Evolutionary conservation across 352 stramenopile species (phyloP).

Genomic region (Detonula confervacea): DNA sequence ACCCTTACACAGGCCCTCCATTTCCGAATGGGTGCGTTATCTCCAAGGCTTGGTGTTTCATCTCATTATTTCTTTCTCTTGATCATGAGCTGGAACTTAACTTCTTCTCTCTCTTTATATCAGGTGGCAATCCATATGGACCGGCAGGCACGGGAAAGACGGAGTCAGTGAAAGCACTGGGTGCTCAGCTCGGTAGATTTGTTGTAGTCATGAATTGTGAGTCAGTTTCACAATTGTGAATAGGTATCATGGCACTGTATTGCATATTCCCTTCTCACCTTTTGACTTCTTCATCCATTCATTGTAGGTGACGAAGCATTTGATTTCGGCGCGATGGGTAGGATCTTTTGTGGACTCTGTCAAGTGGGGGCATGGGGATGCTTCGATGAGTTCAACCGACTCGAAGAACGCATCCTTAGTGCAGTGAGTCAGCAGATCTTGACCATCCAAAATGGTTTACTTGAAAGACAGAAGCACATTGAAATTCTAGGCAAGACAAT

Average conservation of each 20-base stretch:
- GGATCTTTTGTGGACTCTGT: constrained; percentile 99
- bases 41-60: neutral
- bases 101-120: neutral
- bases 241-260: no score
- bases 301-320: constrained; percentile 95
- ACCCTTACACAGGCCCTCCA: constrained; percentile 99
- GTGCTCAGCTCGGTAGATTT: constrained; percentile 97
- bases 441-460: constrained; percentile 97
- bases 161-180: constrained; percentile 99
- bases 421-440: constrained; percentile 99
- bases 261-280: neutral
- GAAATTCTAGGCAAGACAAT: constrained; percentile 96
- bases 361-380: constrained; percentile 99
- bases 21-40: constrained; percentile 95
- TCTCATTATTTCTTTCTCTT: constrained; percentile 2
- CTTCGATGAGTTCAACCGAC: constrained; percentile 99
- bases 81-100: neutral
- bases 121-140: constrained; percentile 91
- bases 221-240: no score
- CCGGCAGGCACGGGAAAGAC: constrained; percentile 99
- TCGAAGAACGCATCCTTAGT: constrained; percentile 99
- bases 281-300: neutral
- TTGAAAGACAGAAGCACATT: constrained; percentile 89
- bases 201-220: constrained; percentile 99
- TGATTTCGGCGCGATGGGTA: constrained; percentile 99